Base-by-base conservation (phyloP, 2,329 filamentous ascomycete genomes). In the Paradendryphiella salina region DNA sequence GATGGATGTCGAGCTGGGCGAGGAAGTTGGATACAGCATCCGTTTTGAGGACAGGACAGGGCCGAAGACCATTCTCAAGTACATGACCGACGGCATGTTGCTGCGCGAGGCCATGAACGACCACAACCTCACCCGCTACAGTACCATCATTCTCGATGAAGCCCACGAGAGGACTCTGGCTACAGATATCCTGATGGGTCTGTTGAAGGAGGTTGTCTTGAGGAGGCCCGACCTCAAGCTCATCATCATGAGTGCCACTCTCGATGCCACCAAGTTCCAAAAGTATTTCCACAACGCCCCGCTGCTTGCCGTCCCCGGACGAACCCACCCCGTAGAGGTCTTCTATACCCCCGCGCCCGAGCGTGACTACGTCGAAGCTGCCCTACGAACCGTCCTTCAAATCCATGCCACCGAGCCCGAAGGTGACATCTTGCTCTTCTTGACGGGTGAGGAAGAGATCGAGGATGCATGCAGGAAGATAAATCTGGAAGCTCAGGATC, bases 31-130 rank as follows among this genome's bases (percentile, higher is more conserved):
- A 46, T 99, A 99, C 72, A 96, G 89, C 6, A 96, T 99, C 69
- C 90, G 94, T 71, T 99, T 99, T 70, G 94, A 99, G 69, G 94
- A 99, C 75, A 89, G 87, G 70, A 96, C 93, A 0, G 89, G 87
- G 58, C 85, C 90, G 1, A 82, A 86, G 14, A 99, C 94, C 1
- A 90, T 87, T 68, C 96, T 99, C 78, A 99, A 99, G 77, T 99
- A 99, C 77, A 96, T 99, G 93, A 99, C 94, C 13, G 94, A 99
- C 66, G 94, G 94, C 74, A 97, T 97, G 89, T 83, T 99, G 71
- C 86, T 96, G 76, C 84, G 94, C 77, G 94, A 99, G 76, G 91
- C 96, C 70, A 81, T 99, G 43, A 82, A 96, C 61, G 94, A 99
- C 70, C 89, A 92, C 0, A 88, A 96, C 64, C 77, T 99, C 60